Evolutionary conservation across 805 yeast genomes (phyloP).

Genomic region (Kodamaea lidongshanica): DNA sequence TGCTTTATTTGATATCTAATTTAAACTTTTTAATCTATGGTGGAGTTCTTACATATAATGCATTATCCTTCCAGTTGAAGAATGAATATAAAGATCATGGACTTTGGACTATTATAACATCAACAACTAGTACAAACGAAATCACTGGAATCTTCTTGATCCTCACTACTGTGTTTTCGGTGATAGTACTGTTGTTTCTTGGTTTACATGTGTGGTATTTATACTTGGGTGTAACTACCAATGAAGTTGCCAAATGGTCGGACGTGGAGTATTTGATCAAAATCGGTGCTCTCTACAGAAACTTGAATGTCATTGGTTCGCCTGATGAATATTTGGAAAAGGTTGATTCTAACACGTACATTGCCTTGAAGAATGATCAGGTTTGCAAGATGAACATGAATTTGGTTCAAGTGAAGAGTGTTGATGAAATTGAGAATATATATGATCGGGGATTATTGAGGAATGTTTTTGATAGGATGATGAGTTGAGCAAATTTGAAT

Average conservation of each 20-base stretch:
- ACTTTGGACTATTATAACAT: slow-evolving; percentile 15
- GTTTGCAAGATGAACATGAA: too few species aligned
- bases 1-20: slow-evolving; percentile 49
- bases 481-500: slow-evolving; percentile 1
- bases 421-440: slow-evolving; percentile 31
- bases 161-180: slow-evolving; percentile 38
- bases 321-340: slow-evolving; percentile 9
- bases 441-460: slow-evolving; percentile 46
- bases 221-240: slow-evolving; percentile 66
- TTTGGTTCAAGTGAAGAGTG: slow-evolving; percentile 17
- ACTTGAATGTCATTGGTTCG: neutral
- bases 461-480: slow-evolving; percentile 33
- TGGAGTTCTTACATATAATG: slow-evolving; percentile 15
- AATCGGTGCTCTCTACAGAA: slow-evolving; percentile 9
- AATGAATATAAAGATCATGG: slow-evolving; percentile 3
- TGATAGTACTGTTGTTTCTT: slow-evolving; percentile 28
- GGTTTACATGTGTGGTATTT: slow-evolving; percentile 43
- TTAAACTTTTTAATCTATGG: slow-evolving; percentile 19
- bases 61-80: slow-evolving; percentile 5
- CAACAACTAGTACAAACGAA: slow-evolving; percentile 16
- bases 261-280: slow-evolving; percentile 44
- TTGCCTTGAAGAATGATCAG: too few species aligned
- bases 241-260: slow-evolving; percentile 69
- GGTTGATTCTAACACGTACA: slow-evolving; percentile 8
- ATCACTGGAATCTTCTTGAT: slow-evolving; percentile 35